Base-by-base conservation (phyloP, 2,329 filamentous ascomycete species). In the Scolecobasidium constrictum region DNA sequence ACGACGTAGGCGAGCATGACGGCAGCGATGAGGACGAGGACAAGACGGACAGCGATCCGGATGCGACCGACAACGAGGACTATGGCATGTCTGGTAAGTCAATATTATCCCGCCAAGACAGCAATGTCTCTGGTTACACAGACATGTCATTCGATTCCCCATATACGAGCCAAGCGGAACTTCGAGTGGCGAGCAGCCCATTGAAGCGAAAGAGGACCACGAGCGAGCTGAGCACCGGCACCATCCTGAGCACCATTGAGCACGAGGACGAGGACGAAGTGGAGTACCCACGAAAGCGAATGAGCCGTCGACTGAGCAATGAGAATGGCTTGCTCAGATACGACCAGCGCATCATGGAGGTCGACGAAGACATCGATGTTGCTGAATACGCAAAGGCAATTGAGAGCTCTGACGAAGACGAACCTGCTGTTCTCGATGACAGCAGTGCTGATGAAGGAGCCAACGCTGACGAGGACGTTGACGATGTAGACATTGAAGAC, bases 401-500 rank as follows among this genome's bases (percentile, higher is more conserved):
- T 18, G 37, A 50, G 28, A 40, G 46, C 43, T 58, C 62, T 40
- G 60, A 62, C 48, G 77, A 81, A 46, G 83, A 86, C 53, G 77
- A 73, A 42, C 81, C 77, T 28, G 81, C 93, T 46, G 83, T 90
- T 56, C 77, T 86, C 40, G 81, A 93, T 47, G 84, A 76, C 26
- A 31, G 9, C 26, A 31, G 26, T n/a, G n/a, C n/a, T n/a, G n/a
- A n/a, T n/a, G n/a, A n/a, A n/a, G n/a, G n/a, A n/a, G n/a, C n/a
- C n/a, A 7, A 31, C 9, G 26, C n/a, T 51, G 84, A 88, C 52
- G 81, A 77, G 9, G 84, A 88, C 48, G 81, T 86, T 49, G 84
- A 90, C 58, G 81, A 90, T 60, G 77, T 83, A 50, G 77, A 84
- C 69, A 77, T 90, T 44, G 75, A 83, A 55, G 76, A 79, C 69